phyloP scores from a whole-genome alignment of 345 rosid genomes.

The Lumnitzera littorea region DNA sequence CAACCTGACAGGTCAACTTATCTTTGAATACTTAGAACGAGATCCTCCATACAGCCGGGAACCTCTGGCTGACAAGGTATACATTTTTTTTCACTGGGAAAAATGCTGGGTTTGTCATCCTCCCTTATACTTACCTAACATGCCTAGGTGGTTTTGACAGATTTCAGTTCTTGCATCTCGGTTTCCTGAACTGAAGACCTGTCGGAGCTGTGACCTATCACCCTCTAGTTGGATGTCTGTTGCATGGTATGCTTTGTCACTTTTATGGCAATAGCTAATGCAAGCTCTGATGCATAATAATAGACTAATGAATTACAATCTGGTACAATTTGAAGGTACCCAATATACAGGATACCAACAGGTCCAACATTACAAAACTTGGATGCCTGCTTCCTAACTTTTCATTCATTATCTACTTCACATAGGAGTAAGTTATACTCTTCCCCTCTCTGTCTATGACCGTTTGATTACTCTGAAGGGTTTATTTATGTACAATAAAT shows the following conservation, averaged over 20 bases:
- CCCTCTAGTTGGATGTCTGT: constrained; percentile 92
- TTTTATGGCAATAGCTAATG: neutral
- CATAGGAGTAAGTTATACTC: constrained; percentile 23
- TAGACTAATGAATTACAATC: neutral
- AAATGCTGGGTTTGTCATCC: constrained; percentile 9
- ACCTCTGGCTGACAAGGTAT: constrained; percentile 76
- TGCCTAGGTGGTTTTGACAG: constrained; percentile 25
- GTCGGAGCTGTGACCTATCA: constrained; percentile 70
- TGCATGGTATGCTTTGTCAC: constrained; percentile 55
- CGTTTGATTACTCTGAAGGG: neutral
- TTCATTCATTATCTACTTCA: constrained; percentile 55
- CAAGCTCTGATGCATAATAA: neutral
- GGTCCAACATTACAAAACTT: constrained; percentile 85
- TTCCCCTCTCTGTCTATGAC: neutral
- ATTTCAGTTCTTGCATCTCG: constrained; percentile 62
- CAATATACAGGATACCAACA: constrained; percentile 79
- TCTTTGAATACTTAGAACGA: constrained; percentile 72
- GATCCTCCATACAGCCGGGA: constrained; percentile 76
- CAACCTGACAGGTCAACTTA: constrained; percentile 38
- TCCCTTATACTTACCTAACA: neutral
- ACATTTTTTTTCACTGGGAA: no score
- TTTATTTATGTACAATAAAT: neutral
- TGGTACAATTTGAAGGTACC: constrained; percentile 41
- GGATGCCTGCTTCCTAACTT: constrained; percentile 87
- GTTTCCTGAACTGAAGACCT: constrained; percentile 65